Evolutionary conservation across 805 yeast species (phyloP).

Genomic region (Yarrowia keelungensis): DNA sequence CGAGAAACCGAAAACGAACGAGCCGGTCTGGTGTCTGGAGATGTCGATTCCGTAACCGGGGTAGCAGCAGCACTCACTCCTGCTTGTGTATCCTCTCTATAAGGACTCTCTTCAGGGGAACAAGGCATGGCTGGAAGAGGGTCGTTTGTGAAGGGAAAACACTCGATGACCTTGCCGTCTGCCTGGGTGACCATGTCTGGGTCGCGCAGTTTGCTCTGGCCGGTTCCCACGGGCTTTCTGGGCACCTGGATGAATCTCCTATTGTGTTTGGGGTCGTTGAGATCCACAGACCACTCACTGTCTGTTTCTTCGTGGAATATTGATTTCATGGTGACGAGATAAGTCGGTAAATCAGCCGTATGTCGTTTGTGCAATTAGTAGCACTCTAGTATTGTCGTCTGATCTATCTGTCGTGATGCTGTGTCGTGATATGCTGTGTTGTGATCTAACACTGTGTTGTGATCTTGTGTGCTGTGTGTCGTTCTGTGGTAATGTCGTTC

Average conservation of each 20-base stretch:
- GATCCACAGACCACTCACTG: constrained; percentile 38
- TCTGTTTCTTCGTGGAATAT: constrained; percentile 38
- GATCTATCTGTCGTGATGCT: too few species aligned
- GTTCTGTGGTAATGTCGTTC: too few species aligned
- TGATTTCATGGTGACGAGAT: constrained; percentile 7
- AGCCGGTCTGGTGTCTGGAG: constrained; percentile 6
- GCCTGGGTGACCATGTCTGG: constrained; percentile 15
- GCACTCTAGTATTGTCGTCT: too few species aligned
- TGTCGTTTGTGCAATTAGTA: too few species aligned
- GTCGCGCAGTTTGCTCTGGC: constrained; percentile 35
- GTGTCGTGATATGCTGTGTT: too few species aligned
- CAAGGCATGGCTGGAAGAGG: constrained; percentile 22
- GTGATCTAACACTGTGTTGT: too few species aligned
- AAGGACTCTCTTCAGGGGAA: constrained; percentile 26
- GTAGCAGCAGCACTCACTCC: not conserved
- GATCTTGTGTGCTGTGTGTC: too few species aligned
- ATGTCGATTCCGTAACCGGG: not conserved
- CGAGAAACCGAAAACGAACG: constrained; percentile 22
- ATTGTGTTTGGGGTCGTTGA: constrained; percentile 29
- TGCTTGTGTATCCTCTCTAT: not conserved
- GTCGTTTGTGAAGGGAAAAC: constrained; percentile 37
- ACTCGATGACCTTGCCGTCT: constrained; percentile 27
- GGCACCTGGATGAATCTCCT: constrained; percentile 35
- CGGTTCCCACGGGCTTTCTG: constrained; percentile 31
- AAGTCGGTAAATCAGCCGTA: too few species aligned